A percentile compares a stretch with the other conserved stretches of the same genome.
phyloP scores from a whole-genome alignment of 345 rosid species.

The Turritis glabra region DNA sequence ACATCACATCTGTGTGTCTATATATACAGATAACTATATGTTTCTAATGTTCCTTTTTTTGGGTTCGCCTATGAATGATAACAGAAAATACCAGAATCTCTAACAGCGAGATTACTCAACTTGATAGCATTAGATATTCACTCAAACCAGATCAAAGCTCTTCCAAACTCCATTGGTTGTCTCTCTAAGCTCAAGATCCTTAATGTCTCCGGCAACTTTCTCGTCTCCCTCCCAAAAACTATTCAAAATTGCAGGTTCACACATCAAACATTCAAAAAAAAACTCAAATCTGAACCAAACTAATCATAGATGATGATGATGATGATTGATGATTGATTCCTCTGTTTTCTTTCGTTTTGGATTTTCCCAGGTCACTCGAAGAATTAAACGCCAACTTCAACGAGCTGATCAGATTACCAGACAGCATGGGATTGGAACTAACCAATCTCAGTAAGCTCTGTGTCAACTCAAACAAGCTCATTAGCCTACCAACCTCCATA shows the following conservation, averaged over 20 bases:
- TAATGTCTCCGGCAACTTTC: constrained; percentile 71
- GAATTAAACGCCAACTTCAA: constrained; percentile 83
- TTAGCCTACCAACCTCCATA: constrained; percentile 57
- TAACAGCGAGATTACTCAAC: constrained; percentile 71
- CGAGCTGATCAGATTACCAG: constrained; percentile 63
- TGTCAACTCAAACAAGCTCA: constrained; percentile 71
- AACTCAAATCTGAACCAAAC: background rate
- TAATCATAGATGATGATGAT: background rate
- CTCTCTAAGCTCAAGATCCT: constrained; percentile 74
- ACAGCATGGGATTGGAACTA: constrained; percentile 62
- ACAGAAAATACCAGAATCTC: constrained; percentile 78
- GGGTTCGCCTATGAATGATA: background rate
- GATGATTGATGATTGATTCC: background rate
- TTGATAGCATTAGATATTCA: constrained; percentile 65
- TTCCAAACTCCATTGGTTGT: constrained; percentile 81
- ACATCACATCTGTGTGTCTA: background rate
- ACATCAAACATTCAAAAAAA: background rate
- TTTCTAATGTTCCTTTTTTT: background rate
- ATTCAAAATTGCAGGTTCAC: constrained; percentile 44
- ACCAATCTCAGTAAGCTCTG: constrained; percentile 59
- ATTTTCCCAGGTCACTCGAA: constrained; percentile 55
- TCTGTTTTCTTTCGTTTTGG: constrained; percentile 1
- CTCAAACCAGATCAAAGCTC: constrained; percentile 68
- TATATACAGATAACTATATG: background rate
- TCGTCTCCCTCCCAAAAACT: constrained; percentile 59